phyloP scores from a whole-genome alignment of 73 alveolate genomes.

The Effrenium voratum region DNA sequence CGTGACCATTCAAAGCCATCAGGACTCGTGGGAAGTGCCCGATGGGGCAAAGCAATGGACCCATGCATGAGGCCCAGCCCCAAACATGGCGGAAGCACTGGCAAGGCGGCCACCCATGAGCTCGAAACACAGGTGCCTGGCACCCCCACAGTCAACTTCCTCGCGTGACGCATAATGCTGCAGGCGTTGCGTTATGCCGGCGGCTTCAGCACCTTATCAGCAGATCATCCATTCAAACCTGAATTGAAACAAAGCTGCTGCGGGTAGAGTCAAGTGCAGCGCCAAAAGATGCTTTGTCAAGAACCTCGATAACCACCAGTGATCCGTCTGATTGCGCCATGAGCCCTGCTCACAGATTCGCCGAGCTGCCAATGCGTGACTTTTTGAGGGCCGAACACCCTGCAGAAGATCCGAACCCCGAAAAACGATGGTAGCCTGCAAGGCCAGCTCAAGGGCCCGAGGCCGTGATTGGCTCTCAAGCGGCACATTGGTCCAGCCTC shows the following conservation, averaged over 20 bases:
- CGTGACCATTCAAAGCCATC: no score
- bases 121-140: slow-evolving; percentile 92
- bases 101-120: slow-evolving; percentile 74
- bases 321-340: background rate
- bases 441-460: no score
- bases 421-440: slow-evolving; percentile 53
- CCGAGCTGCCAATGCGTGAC: background rate
- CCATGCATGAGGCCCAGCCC: background rate
- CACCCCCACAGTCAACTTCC: background rate
- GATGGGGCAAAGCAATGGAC: background rate
- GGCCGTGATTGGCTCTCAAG: no score
- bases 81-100: background rate
- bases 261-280: background rate
- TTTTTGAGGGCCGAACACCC: slow-evolving; percentile 1
- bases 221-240: background rate
- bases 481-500: background rate
- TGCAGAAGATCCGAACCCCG: slow-evolving; percentile 77
- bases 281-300: slow-evolving; percentile 90
- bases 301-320: slow-evolving; percentile 4
- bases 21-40: background rate
- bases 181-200: slow-evolving; percentile 55
- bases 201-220: slow-evolving; percentile 72
- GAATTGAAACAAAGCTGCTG: no score
- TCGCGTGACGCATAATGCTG: background rate
- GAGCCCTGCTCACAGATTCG: background rate